Conservation (phyloP, 2,329 filamentous ascomycete genomes). For the Stromatinia cepivora region DNA sequence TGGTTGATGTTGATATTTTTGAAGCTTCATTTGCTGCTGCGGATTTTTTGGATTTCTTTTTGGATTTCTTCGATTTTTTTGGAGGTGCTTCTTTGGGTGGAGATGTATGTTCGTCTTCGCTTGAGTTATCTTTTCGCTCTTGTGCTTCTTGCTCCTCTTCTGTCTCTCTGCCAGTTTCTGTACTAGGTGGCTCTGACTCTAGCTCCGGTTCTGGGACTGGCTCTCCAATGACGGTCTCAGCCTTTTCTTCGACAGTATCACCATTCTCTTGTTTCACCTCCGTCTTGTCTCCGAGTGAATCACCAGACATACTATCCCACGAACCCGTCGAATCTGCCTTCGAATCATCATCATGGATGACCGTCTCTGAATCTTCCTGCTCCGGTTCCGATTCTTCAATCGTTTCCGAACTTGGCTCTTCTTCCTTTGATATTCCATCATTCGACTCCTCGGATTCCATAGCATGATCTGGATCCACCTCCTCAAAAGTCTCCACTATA, state of each 20-base stretch:
- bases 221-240: not conserved
- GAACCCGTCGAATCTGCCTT: conserved; percentile 19
- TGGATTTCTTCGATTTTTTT: conserved; percentile 11
- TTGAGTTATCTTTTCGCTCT: conserved; percentile 14
- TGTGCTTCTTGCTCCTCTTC: conserved; percentile 9
- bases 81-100: not conserved
- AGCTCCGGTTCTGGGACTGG: not conserved
- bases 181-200: not conserved
- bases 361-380: conserved; percentile 5
- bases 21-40: conserved; percentile 15
- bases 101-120: not conserved
- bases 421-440: not conserved
- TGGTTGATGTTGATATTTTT: conserved; percentile 7
- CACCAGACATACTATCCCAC: conserved; percentile 22
- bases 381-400: not conserved
- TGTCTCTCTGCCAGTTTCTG: not conserved
- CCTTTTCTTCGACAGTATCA: conserved; percentile 4
- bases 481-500: conserved; percentile 39
- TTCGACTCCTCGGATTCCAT: conserved; percentile 9
- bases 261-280: conserved; percentile 2
- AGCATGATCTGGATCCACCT: conserved; percentile 33
- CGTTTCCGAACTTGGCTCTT: conserved; percentile 1
- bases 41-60: conserved; percentile 15
- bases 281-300: conserved; percentile 15
- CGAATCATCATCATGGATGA: conserved; percentile 11